phyloP scores from a whole-genome alignment of 345 rosid genomes.

The Turnera subulata region DNA sequence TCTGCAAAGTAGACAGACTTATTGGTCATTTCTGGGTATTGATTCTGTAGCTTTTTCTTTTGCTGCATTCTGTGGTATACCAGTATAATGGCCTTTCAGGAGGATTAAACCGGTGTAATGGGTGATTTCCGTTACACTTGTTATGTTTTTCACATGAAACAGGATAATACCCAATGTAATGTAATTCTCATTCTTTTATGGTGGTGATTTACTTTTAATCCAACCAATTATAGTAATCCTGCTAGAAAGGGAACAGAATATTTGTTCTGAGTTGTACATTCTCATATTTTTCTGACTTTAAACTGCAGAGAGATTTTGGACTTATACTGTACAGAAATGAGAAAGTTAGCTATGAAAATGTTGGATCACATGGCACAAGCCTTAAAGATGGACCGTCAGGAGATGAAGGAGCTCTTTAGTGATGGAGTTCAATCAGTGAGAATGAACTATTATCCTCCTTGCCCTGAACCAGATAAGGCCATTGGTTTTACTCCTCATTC shows the following conservation, averaged over 20 bases:
- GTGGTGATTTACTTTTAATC: background rate
- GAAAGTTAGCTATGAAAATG: slow-evolving; percentile 30
- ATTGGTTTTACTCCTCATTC: slow-evolving; percentile 44
- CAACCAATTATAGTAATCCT: background rate
- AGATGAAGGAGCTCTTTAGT: slow-evolving; percentile 34
- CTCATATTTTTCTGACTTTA: background rate
- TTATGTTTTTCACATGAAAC: no score
- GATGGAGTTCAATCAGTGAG: slow-evolving; percentile 45
- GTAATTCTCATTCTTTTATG: no score
- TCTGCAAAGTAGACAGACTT: background rate
- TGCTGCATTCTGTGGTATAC: background rate
- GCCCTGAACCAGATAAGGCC: slow-evolving; percentile 41
- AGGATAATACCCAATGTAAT: no score
- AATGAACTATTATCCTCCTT: slow-evolving; percentile 51
- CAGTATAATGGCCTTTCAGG: no score
- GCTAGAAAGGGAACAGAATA: background rate
- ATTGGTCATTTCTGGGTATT: background rate
- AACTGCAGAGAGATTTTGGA: slow-evolving; percentile 46
- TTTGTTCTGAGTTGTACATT: background rate
- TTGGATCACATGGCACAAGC: slow-evolving; percentile 36
- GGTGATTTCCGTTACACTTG: no score
- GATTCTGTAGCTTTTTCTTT: background rate
- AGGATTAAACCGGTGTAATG: no score
- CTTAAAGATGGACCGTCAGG: slow-evolving; percentile 43
- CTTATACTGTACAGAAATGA: slow-evolving; percentile 33